A percentile compares a stretch with the other conserved stretches of the same genome.
Evolutionary conservation across 768 basidiomycete species (phyloP).

Genomic region (Termitomyces titanicus): DNA sequence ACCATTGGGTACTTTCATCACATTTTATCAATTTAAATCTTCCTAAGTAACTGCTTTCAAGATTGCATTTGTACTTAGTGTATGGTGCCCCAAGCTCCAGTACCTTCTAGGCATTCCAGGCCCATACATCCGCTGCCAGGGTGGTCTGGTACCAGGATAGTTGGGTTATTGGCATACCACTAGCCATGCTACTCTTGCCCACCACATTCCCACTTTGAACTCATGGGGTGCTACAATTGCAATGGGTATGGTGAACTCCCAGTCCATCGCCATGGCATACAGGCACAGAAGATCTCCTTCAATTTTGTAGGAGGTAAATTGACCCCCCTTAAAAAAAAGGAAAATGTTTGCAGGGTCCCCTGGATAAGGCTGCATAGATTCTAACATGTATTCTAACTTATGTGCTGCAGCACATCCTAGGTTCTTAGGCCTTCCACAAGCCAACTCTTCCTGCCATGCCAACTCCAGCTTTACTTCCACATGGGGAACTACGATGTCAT

Average conservation of each 20-base stretch:
- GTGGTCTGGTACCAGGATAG: background rate
- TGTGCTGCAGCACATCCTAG: background rate
- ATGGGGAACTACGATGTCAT: no score
- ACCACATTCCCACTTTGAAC: background rate
- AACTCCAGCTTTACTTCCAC: no score
- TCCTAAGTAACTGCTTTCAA: no score
- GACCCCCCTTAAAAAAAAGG: background rate
- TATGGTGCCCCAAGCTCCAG: background rate
- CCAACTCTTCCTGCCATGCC: no score
- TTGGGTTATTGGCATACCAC: no score
- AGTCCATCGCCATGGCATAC: background rate
- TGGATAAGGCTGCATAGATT: background rate
- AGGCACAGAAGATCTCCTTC: background rate
- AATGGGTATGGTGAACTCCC: background rate
- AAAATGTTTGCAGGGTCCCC: background rate
- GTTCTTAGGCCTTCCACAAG: no score
- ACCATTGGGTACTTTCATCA: no score
- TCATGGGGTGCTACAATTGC: background rate
- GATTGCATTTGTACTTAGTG: background rate
- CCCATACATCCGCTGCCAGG: background rate
- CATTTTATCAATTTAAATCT: no score
- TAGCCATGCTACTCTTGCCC: background rate
- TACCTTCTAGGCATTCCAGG: conserved; percentile 1
- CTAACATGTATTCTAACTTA: background rate
- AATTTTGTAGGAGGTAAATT: background rate